Conservation (phyloP, 352 stramenopile species). For the Phytophthora crassamura region DNA sequence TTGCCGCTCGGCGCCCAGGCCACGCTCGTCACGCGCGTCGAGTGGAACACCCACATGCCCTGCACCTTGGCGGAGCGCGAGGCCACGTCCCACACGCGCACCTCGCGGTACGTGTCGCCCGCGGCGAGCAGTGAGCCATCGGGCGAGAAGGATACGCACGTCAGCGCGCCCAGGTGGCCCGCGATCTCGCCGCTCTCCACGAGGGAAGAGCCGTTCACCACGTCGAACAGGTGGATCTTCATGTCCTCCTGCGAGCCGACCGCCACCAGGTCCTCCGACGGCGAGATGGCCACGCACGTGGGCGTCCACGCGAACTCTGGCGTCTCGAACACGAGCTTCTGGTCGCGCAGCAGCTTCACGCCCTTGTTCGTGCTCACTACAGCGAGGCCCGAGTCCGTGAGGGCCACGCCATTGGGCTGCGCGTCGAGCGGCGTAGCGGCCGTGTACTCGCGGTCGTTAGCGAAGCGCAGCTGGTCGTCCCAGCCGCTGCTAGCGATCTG, state of each 20-base stretch:
- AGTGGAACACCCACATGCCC: constrained; percentile 97
- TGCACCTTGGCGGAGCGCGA: constrained; percentile 88
- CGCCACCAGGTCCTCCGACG: constrained; percentile 72
- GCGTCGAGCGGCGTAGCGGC: constrained; percentile 67
- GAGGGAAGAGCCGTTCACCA: constrained; percentile 67
- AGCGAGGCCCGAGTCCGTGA: constrained; percentile 62
- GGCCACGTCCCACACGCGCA: constrained; percentile 90
- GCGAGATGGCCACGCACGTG: constrained; percentile 78
- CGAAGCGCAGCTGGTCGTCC: constrained; percentile 91
- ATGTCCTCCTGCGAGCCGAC: constrained; percentile 86
- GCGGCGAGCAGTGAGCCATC: constrained; percentile 86
- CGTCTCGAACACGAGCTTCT: constrained; percentile 77
- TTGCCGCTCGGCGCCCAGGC: constrained; percentile 93
- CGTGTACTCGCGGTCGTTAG: constrained; percentile 63
- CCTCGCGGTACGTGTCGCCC: constrained; percentile 89
- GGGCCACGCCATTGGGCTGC: constrained; percentile 73
- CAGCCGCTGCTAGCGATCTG: constrained; percentile 89
- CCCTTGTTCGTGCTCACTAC: constrained; percentile 85
- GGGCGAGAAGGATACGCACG: constrained; percentile 84
- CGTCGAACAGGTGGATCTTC: constrained; percentile 89
- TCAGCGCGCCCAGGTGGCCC: constrained; percentile 79
- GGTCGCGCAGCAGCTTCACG: constrained; percentile 79
- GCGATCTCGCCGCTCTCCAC: constrained; percentile 70
- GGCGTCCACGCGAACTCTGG: constrained; percentile 81
- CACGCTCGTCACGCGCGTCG: constrained; percentile 93